A percentile compares a stretch with the other conserved stretches of the same genome.
These are phyloP conservation scores for Exophiala spinifera DNA, from an alignment of 2,329 filamentous ascomycete genomes.

Conservation along the genomic window DNA sequence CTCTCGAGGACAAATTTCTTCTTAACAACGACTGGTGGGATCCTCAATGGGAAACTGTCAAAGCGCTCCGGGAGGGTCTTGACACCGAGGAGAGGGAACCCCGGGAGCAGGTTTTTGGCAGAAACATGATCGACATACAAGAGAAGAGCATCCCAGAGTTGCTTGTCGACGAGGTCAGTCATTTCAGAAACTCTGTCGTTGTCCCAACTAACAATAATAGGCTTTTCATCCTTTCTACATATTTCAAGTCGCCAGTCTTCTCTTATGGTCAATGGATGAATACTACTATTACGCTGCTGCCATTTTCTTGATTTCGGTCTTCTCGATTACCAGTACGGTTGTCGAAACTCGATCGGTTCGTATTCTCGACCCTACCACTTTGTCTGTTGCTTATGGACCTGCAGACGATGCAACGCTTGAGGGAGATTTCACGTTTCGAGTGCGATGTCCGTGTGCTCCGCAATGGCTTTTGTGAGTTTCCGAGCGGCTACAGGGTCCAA, in stretches of 20 bases:
- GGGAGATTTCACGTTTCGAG: constrained; percentile 90
- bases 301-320: constrained; percentile 91
- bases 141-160: constrained; percentile 81
- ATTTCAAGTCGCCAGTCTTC: constrained; percentile 90
- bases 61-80: constrained; percentile 71
- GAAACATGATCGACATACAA: constrained; percentile 87
- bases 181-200: not conserved
- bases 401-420: constrained; percentile 81
- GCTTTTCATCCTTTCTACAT: constrained; percentile 98
- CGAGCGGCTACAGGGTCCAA: not conserved
- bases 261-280: constrained; percentile 91
- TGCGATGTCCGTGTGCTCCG: constrained; percentile 91
- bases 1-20: constrained; percentile 81
- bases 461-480: constrained; percentile 78
- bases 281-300: constrained; percentile 98
- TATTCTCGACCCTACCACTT: constrained; percentile 30
- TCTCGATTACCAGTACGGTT: constrained; percentile 85
- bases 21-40: constrained; percentile 92
- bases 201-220: constrained; percentile 38
- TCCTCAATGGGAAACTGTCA: constrained; percentile 77
- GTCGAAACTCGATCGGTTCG: constrained; percentile 80
- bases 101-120: constrained; percentile 81
- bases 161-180: constrained; percentile 75
- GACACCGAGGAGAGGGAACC: constrained; percentile 83
- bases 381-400: not conserved